A percentile compares a stretch with the other conserved stretches of the same genome.
phyloP scores from a whole-genome alignment of 306 rosid genomes.

The Crotalaria pallida region DNA sequence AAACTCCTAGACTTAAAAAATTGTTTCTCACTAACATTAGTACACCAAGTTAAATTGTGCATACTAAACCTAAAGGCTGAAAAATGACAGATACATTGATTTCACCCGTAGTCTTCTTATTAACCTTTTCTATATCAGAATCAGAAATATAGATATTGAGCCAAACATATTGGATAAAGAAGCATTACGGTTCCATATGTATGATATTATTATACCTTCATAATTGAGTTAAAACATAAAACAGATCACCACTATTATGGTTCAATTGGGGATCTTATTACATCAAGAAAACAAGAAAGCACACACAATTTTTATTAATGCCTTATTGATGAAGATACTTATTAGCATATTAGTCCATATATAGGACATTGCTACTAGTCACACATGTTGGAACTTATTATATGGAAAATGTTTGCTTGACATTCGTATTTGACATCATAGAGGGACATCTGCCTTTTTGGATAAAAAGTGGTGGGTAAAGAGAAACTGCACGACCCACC shows the following conservation, averaged over 20 bases:
- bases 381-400: neutral
- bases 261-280: constrained; percentile 1
- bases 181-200: too few species aligned
- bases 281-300: constrained; percentile 2
- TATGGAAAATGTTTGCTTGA: too few species aligned
- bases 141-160: neutral
- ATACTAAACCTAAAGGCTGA: too few species aligned
- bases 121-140: neutral
- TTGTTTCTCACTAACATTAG: too few species aligned
- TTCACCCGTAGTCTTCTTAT: neutral
- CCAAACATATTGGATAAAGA: neutral
- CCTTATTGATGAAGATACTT: neutral
- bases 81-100: neutral
- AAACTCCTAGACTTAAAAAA: too few species aligned
- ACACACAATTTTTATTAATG: constrained; percentile 12
- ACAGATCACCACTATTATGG: neutral
- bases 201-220: neutral
- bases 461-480: too few species aligned
- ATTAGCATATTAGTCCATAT: neutral
- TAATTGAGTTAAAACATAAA: neutral
- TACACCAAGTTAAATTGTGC: too few species aligned
- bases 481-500: too few species aligned
- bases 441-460: too few species aligned
- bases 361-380: neutral
- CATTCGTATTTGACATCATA: too few species aligned